Evolutionary conservation across 192 early-diverging fungal species (phyloP), one percentile per base, ranked within the genome.

Genomic region (Backusella sp.): DNA sequence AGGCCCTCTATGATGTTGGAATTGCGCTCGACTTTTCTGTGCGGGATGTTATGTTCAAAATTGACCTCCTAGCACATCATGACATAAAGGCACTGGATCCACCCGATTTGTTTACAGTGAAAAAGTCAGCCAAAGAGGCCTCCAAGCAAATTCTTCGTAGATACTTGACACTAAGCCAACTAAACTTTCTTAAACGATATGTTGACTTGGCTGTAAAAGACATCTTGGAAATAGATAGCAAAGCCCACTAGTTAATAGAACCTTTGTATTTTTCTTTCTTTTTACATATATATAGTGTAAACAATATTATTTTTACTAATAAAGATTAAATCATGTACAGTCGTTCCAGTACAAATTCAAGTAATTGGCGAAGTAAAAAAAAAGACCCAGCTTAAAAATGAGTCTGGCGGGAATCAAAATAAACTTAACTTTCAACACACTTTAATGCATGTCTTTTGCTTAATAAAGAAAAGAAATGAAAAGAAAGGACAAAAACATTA

Each of bases 81-180:
- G 56, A 62, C 4, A 26, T 62, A 62, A 62, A 12, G 9, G 56
- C 56, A 62, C 3, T 62, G 56, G 21, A 1, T 62, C 56, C 56
- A 0, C 26, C 23, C 11, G 9, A 62, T 62, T 28, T 62, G 23
- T 62, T 23, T 26, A 62, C 21, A 26, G 12, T 62, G 2, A 62
- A 62, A 62, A 62, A 26, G 28, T 62, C 56, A 28, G 56, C 56
- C 12, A 3, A 9, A 62, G 56, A 62, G 9, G 21, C 56, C 11
- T 62, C 56, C 11, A 62, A 62, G 23, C 56, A 62, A 62, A 12
- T 62, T 26, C 56, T 62, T 62, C 56, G 56, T 62, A 62, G 56
- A 62, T 62, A 62, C 56, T 62, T 62, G 23, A 28, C 56, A 28
- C 26, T 62, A 62, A 28, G 56, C 30, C 56, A 62, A 62, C 12